Percentiles rank a stretch among this genome's conserved stretches.
Conservation (phyloP, 23 red algal species). For the Gracilaria domingensis region DNA sequence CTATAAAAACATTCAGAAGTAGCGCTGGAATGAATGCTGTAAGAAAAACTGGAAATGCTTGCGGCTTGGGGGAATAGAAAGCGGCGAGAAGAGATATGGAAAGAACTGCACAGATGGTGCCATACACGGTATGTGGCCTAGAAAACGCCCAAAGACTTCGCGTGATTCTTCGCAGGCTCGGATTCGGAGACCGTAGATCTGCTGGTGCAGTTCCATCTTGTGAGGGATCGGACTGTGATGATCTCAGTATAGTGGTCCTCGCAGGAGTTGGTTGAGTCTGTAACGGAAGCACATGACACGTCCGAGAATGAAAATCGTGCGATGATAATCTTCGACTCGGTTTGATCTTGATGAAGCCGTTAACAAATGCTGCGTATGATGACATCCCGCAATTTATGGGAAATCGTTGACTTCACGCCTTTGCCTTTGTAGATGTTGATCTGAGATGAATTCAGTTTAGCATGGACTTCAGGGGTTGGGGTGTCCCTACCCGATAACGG, state of each 20-base stretch:
- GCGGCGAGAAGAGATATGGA: slow-evolving; percentile 72
- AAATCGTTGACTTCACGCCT: neutral
- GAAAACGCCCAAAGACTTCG: slow-evolving; percentile 77
- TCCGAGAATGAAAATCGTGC: neutral
- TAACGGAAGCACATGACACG: neutral
- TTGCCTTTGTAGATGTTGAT: no score
- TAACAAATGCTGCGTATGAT: neutral
- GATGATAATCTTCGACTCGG: neutral
- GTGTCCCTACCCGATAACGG: no score
- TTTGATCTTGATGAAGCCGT: neutral
- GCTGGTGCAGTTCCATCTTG: neutral
- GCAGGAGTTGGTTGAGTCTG: neutral
- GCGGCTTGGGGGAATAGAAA: slow-evolving; percentile 16
- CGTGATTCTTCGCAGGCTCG: slow-evolving; percentile 29
- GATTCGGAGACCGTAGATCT: slow-evolving; percentile 5
- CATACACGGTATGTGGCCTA: slow-evolving; percentile 90
- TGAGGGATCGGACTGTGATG: neutral
- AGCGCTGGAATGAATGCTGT: slow-evolving; percentile 78
- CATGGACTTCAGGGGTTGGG: no score
- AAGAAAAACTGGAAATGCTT: slow-evolving; percentile 38
- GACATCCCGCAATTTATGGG: neutral
- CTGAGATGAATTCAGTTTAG: no score
- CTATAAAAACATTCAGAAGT: slow-evolving; percentile 93
- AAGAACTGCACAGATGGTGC: slow-evolving; percentile 74
- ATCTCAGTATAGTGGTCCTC: neutral